Conservation (phyloP, 1,139 yeast species). For the Geotrichum bryndzae region DNA sequence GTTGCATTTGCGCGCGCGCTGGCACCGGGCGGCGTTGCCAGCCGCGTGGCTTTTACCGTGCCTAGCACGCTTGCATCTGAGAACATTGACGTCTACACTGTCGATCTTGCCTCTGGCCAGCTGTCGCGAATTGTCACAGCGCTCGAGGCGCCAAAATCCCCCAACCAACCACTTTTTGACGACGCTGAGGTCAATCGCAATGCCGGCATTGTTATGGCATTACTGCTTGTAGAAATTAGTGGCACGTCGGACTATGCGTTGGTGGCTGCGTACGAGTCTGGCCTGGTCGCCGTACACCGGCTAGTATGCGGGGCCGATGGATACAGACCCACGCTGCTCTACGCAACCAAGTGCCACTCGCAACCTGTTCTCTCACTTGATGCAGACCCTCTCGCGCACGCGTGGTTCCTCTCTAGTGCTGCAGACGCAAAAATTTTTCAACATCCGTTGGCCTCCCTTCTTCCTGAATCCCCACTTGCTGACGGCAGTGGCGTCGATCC, state of each 20-base stretch:
- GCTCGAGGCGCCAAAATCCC: conserved; percentile 12
- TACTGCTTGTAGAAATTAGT: conserved; percentile 21
- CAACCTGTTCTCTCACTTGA: conserved; percentile 36
- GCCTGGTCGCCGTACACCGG: conserved; percentile 32
- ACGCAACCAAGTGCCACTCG: conserved; percentile 27
- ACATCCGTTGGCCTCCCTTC: conserved; percentile 21
- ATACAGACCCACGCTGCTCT: conserved; percentile 16
- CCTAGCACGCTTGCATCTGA: conserved; percentile 38
- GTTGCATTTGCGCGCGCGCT: conserved; percentile 25
- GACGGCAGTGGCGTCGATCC: not conserved
- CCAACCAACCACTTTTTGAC: conserved; percentile 3
- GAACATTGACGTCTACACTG: conserved; percentile 33
- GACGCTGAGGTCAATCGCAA: conserved; percentile 15
- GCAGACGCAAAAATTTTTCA: conserved; percentile 34
- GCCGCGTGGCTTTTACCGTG: conserved; percentile 28
- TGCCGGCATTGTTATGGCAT: conserved; percentile 38
- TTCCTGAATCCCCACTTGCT: not conserved
- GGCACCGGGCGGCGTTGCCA: not conserved
- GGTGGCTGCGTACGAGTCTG: conserved; percentile 39
- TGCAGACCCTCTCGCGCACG: conserved; percentile 15
- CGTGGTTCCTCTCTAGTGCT: conserved; percentile 29
- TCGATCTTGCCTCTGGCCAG: conserved; percentile 17
- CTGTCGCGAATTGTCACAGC: conserved; percentile 23
- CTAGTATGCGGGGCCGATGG: not conserved
- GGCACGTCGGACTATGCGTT: conserved; percentile 19